phyloP scores from a whole-genome alignment of 768 basidiomycete genomes.

The Termitomyces sp. region DNA sequence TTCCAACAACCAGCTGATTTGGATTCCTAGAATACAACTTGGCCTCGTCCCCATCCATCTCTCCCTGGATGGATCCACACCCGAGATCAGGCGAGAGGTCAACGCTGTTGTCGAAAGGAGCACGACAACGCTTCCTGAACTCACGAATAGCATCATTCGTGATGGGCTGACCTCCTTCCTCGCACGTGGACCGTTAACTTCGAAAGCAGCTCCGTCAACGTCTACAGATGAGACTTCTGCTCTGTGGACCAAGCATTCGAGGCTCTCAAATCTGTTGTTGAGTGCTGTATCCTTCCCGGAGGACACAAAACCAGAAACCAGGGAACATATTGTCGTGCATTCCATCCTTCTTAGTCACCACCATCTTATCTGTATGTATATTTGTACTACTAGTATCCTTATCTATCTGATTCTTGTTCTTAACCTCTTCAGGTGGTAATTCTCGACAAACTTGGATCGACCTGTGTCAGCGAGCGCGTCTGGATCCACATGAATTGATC shows the following conservation, averaged over 20 bases:
- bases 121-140: constrained; percentile 34
- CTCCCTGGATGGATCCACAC: constrained; percentile 50
- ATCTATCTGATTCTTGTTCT: not conserved
- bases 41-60: constrained; percentile 69
- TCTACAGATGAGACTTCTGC: constrained; percentile 26
- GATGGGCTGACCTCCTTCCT: constrained; percentile 52
- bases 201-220: constrained; percentile 16
- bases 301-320: constrained; percentile 29
- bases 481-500: constrained; percentile 64
- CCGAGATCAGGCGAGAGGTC: constrained; percentile 45
- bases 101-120: constrained; percentile 35
- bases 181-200: constrained; percentile 24
- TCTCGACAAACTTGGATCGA: constrained; percentile 78
- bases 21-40: constrained; percentile 41
- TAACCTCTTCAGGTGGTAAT: constrained; percentile 28
- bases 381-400: not conserved
- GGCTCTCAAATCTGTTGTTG: constrained; percentile 48
- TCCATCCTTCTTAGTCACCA: constrained; percentile 73
- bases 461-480: constrained; percentile 58
- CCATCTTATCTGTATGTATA: constrained; percentile 49
- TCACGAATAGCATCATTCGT: constrained; percentile 46
- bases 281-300: constrained; percentile 43
- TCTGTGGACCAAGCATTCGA: constrained; percentile 42
- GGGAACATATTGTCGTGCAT: constrained; percentile 45
- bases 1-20: not conserved